Conservation (phyloP, 257 asterid genomes). For the Solanum arcanum region DNA sequence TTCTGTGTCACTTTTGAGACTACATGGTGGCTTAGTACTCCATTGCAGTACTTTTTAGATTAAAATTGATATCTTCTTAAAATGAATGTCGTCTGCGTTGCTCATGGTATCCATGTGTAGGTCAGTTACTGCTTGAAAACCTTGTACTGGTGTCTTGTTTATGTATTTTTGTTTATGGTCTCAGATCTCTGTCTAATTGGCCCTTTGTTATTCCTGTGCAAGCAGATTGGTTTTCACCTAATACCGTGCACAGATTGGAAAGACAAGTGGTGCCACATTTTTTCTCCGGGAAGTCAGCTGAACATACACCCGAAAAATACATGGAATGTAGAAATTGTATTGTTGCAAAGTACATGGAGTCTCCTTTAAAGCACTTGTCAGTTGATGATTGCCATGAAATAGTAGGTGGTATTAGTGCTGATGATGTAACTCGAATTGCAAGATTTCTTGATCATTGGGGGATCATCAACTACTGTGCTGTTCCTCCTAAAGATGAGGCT, state of each 20-base stretch:
- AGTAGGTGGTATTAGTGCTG: conserved; percentile 48
- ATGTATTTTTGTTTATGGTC: neutral
- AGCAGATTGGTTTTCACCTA: conserved; percentile 97
- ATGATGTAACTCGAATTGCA: conserved; percentile 66
- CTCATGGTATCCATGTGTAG: neutral
- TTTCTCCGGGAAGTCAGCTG: conserved; percentile 82
- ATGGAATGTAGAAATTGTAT: conserved; percentile 78
- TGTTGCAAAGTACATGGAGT: conserved; percentile 89
- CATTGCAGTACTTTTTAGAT: neutral
- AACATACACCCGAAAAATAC: conserved; percentile 85
- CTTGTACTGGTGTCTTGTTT: neutral
- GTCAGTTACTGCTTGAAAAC: neutral
- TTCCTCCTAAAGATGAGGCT: conserved; percentile 35
- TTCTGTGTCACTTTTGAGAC: neutral
- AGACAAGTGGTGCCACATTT: conserved; percentile 99
- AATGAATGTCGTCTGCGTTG: neutral
- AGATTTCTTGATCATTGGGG: conserved; percentile 99
- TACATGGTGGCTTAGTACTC: neutral
- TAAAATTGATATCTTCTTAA: neutral
- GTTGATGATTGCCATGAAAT: conserved; percentile 62
- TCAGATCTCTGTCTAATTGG: neutral
- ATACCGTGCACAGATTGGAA: conserved; percentile 93
- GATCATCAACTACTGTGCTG: conserved; percentile 82
- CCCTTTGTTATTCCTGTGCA: neutral
- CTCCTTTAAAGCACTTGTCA: conserved; percentile 63